Evolutionary conservation across 345 rosid genomes (phyloP).

Genomic region (Chamaenerion angustifolium): DNA sequence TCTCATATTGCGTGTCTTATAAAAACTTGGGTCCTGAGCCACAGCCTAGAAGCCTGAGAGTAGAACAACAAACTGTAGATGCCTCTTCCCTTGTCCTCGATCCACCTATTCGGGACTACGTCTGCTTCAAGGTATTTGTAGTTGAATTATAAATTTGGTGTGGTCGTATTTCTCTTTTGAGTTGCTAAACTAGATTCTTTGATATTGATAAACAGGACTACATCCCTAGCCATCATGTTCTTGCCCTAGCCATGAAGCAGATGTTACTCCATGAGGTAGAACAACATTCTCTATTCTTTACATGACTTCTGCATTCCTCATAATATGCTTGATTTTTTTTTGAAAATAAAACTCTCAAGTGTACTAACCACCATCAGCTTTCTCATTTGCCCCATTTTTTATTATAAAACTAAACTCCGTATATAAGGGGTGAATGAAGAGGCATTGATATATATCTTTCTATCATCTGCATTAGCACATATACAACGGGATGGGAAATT

Average conservation of each 20-base stretch:
- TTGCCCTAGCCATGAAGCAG: constrained; percentile 70
- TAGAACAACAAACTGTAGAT: constrained; percentile 32
- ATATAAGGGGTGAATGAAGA: too few species aligned
- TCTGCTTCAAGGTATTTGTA: constrained; percentile 54
- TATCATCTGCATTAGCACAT: too few species aligned
- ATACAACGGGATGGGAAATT: too few species aligned
- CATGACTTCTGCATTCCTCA: background rate
- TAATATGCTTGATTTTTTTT: too few species aligned
- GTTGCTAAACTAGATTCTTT: constrained; percentile 8
- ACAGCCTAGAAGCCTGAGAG: constrained; percentile 22
- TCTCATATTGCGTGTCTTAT: constrained; percentile 61
- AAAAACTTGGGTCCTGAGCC: constrained; percentile 40
- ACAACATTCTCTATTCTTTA: background rate
- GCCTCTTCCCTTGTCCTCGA: constrained; percentile 45
- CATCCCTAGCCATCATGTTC: constrained; percentile 38
- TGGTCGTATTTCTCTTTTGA: background rate
- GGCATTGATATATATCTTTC: too few species aligned
- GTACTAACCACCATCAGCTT: too few species aligned
- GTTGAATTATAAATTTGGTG: background rate
- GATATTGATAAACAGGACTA: constrained; percentile 43
- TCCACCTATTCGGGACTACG: constrained; percentile 60
- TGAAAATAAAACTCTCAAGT: too few species aligned
- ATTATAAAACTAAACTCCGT: too few species aligned
- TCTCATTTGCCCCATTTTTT: too few species aligned
- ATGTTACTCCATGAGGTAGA: constrained; percentile 78